A percentile compares a stretch with the other conserved stretches of the same genome.
These are phyloP conservation scores for Globisporangium polare DNA, from an alignment of 352 stramenopile genomes.

Conservation along the genomic window DNA sequence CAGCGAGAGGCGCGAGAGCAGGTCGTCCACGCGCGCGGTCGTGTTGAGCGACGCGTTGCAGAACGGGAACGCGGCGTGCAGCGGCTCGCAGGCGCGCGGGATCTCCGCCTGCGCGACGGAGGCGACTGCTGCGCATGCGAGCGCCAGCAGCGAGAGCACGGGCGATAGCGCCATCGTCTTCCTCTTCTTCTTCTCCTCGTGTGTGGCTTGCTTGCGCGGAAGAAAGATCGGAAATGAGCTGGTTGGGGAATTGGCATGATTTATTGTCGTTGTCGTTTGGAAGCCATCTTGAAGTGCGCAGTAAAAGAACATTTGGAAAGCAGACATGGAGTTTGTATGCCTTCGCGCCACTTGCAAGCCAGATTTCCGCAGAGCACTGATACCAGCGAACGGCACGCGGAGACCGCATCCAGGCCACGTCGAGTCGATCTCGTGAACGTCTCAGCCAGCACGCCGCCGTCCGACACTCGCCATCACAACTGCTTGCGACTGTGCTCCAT, in stretches of 20 bases:
- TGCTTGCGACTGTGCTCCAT: no score
- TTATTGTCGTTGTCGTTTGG: no score
- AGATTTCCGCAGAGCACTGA: no score
- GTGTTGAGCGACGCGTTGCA: conserved; percentile 70
- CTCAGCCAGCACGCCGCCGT: no score
- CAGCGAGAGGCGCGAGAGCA: conserved; percentile 67
- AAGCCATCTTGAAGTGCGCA: no score
- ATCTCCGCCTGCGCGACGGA: conserved; percentile 21
- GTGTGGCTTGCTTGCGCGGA: background rate
- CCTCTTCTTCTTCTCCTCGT: background rate
- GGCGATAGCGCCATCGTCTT: background rate
- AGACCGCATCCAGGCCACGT: no score
- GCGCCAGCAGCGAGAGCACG: background rate
- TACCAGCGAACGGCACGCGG: no score
- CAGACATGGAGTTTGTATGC: no score
- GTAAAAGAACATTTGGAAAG: no score
- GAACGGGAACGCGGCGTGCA: conserved; percentile 50
- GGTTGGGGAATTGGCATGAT: background rate
- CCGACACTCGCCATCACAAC: no score
- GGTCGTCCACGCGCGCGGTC: conserved; percentile 63
- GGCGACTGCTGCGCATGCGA: background rate
- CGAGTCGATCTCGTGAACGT: no score
- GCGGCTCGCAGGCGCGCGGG: conserved; percentile 45
- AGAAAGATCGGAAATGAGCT: conserved; percentile 5
- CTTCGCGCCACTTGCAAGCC: no score